These are phyloP conservation scores for Juglanconis sp. DNA, from an alignment of 2,329 filamentous ascomycete genomes.

Conservation along the genomic window DNA sequence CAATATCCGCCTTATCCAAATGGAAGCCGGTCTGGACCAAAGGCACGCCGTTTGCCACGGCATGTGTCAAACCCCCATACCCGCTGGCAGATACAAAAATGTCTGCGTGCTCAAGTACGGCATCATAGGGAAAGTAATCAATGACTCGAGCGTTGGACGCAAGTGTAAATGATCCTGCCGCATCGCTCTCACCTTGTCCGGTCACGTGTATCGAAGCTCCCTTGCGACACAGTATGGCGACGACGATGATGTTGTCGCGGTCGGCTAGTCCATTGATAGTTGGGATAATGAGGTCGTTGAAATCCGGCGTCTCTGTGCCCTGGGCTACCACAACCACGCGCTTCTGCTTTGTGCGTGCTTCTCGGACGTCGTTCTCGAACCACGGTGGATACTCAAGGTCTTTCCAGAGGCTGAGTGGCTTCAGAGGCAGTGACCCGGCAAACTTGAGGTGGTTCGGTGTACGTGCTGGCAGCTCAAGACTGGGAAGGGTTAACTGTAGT, in stretches of 20 bases:
- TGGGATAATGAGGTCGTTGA: constrained; percentile 41
- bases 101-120: neutral
- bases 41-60: constrained; percentile 1
- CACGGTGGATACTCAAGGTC: constrained; percentile 37
- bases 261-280: constrained; percentile 40
- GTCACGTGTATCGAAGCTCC: constrained; percentile 21
- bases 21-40: neutral
- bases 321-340: constrained; percentile 45
- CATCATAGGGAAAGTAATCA: constrained; percentile 1
- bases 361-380: constrained; percentile 39
- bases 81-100: neutral
- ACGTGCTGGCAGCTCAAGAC: constrained; percentile 9
- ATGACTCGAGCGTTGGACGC: neutral
- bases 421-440: constrained; percentile 28
- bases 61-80: neutral
- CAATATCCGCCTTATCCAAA: neutral
- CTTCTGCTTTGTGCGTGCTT: constrained; percentile 23
- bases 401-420: constrained; percentile 22
- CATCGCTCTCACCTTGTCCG: neutral
- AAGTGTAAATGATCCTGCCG: neutral
- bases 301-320: constrained; percentile 41
- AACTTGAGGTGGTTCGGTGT: constrained; percentile 11
- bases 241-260: constrained; percentile 36
- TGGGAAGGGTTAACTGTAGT: constrained; percentile 12
- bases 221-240: constrained; percentile 30